A percentile compares a stretch with the other conserved stretches of the same genome.
Conservation (phyloP, 1,284 basidiomycete genomes). For the Tausonia pullulans region DNA sequence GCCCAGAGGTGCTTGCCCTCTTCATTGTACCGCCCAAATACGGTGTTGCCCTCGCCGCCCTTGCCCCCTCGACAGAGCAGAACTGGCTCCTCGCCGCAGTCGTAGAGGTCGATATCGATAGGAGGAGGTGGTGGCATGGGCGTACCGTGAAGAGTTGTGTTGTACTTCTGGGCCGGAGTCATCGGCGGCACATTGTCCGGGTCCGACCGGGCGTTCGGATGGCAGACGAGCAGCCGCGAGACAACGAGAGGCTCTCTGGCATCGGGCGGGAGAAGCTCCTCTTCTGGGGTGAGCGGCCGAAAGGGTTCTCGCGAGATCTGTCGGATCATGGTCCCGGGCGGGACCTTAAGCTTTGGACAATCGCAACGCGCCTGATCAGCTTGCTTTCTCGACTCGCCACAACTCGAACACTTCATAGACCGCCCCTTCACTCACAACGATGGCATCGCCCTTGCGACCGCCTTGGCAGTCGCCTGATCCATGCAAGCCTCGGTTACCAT, state of each 20-base stretch:
- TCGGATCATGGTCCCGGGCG: conserved; percentile 75
- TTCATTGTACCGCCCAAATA: conserved; percentile 50
- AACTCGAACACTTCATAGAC: not conserved
- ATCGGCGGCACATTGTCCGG: conserved; percentile 4
- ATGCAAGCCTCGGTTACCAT: conserved; percentile 53
- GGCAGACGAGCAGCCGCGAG: conserved; percentile 17
- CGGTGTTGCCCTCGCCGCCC: conserved; percentile 84
- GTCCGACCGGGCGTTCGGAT: not conserved
- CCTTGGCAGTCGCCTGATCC: conserved; percentile 77
- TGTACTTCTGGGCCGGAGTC: conserved; percentile 18
- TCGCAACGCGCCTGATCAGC: not conserved
- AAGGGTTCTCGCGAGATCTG: conserved; percentile 55
- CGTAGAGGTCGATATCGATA: conserved; percentile 50
- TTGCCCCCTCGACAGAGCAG: conserved; percentile 66
- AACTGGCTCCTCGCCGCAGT: conserved; percentile 44
- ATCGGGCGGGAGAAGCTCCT: conserved; percentile 34
- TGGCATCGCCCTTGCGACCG: conserved; percentile 59
- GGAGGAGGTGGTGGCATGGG: conserved; percentile 37
- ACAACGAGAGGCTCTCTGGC: conserved; percentile 18
- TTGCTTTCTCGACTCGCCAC: not conserved
- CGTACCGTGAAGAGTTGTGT: conserved; percentile 17
- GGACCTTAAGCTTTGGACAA: conserved; percentile 48
- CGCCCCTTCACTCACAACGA: conserved; percentile 35
- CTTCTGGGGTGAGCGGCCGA: conserved; percentile 41
- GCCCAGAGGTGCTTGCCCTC: conserved; percentile 35